Evolutionary conservation across 805 yeast genomes (phyloP).

Genomic region (Isabelozyma heimii): DNA sequence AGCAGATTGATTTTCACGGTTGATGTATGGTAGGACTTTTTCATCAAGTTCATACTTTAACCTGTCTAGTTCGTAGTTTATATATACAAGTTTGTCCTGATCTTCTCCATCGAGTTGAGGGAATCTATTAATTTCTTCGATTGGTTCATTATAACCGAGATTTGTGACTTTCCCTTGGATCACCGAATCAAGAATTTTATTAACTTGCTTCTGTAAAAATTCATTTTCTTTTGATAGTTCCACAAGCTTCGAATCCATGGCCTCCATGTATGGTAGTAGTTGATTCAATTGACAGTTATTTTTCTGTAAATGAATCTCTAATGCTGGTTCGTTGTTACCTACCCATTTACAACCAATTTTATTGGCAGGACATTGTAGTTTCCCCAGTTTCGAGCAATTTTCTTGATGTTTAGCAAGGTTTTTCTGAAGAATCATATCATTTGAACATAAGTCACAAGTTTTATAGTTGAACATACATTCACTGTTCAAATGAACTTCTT

Average conservation of each 20-base stretch:
- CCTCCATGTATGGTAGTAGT: constrained; percentile 24
- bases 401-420: constrained; percentile 37
- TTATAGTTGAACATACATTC: constrained; percentile 40
- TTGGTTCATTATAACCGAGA: constrained; percentile 44
- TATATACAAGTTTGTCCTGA: constrained; percentile 27
- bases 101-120: constrained; percentile 13
- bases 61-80: constrained; percentile 43
- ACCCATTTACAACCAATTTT: constrained; percentile 52
- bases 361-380: constrained; percentile 45
- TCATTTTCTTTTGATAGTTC: constrained; percentile 33
- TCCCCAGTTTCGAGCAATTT: constrained; percentile 39
- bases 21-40: constrained; percentile 32
- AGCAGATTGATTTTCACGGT: constrained; percentile 15
- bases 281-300: constrained; percentile 29
- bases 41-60: constrained; percentile 42
- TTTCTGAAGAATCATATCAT: constrained; percentile 39
- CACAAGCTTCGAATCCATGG: constrained; percentile 21
- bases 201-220: constrained; percentile 41
- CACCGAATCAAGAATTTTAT: constrained; percentile 44
- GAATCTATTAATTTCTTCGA: constrained; percentile 43
- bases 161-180: constrained; percentile 51
- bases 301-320: constrained; percentile 32
- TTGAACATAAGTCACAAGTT: constrained; percentile 42
- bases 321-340: constrained; percentile 31
- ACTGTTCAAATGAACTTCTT: constrained; percentile 31